Base-by-base conservation (phyloP, 805 yeast genomes). In the Candida sithepensis region DNA sequence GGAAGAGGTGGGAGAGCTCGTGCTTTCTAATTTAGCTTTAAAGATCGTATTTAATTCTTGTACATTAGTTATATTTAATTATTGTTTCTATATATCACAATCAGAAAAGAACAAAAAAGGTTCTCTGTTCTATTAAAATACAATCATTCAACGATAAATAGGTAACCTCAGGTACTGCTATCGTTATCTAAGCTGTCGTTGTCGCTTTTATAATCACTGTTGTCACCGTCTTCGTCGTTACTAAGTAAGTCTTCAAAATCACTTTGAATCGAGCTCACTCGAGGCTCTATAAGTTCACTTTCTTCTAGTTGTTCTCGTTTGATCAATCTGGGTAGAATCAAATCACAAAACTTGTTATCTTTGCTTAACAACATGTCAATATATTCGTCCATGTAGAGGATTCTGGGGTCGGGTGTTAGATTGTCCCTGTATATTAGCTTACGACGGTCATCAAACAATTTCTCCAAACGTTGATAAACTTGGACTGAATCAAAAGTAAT, bases 341-440 rank as follows among this genome's bases (percentile, higher is more conserved):
- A 68, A 42, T 88, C 97, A 55, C 86, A 77, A 19, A 85, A 84
- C 49, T 88, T 73, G 34, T 77, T 79, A 32, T 75, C 70, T 34
- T n/a, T 14, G 1, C 60, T 69, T 22, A 85, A 63, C 41, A 92
- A 61, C 37, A 68, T 66, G 56, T 92, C 96, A 0, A 81, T 76
- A 59, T 84, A 77, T 59, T 84, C 92, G 64, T 92, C 98, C 68
- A 92, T 73, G 58, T 80, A 75, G 4, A 70, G 67, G 45, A 81
- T 64, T 30, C 61, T 68, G 55, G 73, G 66, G 53, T 66, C 62
- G 9, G 71, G 66, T 43, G 62, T 67, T 16, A 54, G 52, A 18
- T 49, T 41, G 26, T 74, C 59, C 23, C 75, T 66, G n/a, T 70
- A 55, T 48, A 88, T 70, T 43, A 92, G 66, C 60, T 86, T 88